Conservation (phyloP, 139 green algal species). For the Chlamydomonas urium region DNA sequence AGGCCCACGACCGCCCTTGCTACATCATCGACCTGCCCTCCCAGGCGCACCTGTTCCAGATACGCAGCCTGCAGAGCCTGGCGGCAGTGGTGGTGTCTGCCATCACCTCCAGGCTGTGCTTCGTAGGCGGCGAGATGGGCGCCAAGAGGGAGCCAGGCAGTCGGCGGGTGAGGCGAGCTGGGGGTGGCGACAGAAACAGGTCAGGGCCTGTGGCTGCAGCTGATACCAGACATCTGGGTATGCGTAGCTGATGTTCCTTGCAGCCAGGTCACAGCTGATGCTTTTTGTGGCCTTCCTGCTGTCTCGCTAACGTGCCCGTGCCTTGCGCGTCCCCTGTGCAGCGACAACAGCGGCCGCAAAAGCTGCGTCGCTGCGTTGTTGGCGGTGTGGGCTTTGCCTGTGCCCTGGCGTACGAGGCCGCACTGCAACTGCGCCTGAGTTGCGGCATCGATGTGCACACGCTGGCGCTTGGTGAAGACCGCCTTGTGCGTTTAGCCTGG, state of each 20-base stretch:
- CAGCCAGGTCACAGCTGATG: too few relatives aligned
- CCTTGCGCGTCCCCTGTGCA: too few relatives aligned
- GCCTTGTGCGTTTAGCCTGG: conserved; percentile 24
- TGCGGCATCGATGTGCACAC: conserved; percentile 9
- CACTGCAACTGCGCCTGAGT: conserved; percentile 42
- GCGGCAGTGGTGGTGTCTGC: conserved; percentile 2
- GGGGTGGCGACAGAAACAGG: too few relatives aligned
- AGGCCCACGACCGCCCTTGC: not conserved
- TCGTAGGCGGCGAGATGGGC: too few relatives aligned
- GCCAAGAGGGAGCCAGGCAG: too few relatives aligned
- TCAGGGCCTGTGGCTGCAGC: too few relatives aligned
- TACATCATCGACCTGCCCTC: conserved; percentile 4
- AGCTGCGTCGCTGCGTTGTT: conserved; percentile 28
- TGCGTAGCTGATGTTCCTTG: too few relatives aligned
- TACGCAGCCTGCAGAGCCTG: conserved; percentile 1
- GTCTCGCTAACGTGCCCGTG: too few relatives aligned
- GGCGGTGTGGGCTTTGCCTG: conserved; percentile 53
- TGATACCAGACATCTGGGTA: too few relatives aligned
- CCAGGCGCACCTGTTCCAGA: conserved; percentile 15
- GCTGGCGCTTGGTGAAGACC: conserved; percentile 43
- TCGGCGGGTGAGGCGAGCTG: too few relatives aligned
- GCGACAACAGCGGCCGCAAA: too few relatives aligned
- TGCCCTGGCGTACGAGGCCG: conserved; percentile 69
- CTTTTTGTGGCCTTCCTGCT: too few relatives aligned
- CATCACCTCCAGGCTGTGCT: not conserved